These are phyloP conservation scores for Perilla frutescens DNA, from an alignment of 257 asterid genomes.

Conservation along the genomic window DNA sequence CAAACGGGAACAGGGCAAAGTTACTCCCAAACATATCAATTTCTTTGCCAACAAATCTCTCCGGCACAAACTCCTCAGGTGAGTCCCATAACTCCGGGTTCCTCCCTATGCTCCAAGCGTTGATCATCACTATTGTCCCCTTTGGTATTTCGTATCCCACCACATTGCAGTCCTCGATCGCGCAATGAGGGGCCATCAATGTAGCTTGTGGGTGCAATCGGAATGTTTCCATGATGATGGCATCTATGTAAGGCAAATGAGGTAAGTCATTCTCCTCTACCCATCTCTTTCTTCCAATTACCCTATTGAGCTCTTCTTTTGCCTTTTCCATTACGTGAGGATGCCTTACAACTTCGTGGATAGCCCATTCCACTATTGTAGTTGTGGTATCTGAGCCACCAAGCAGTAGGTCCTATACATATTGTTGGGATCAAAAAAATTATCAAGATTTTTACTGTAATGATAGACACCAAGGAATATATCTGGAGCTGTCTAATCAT, in stretches of 20 bases:
- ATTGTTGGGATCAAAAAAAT: no score
- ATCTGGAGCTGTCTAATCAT: no score
- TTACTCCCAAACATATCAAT: conserved; percentile 27
- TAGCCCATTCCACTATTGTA: conserved; percentile 27
- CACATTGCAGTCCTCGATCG: conserved; percentile 36
- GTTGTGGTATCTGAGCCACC: conserved; percentile 35
- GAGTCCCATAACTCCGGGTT: conserved; percentile 31
- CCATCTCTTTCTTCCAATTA: conserved; percentile 35
- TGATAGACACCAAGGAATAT: no score
- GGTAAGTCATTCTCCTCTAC: not conserved
- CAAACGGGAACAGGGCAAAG: conserved; percentile 34
- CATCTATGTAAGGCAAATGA: conserved; percentile 38
- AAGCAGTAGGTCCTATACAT: not conserved
- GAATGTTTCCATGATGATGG: conserved; percentile 37
- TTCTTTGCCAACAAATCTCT: conserved; percentile 37
- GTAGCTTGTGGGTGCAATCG: conserved; percentile 37
- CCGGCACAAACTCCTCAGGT: conserved; percentile 31
- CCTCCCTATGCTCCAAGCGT: conserved; percentile 39
- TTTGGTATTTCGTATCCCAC: conserved; percentile 35
- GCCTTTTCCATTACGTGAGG: conserved; percentile 28
- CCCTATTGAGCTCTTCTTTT: conserved; percentile 36
- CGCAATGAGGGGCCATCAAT: conserved; percentile 27
- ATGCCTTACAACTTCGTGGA: conserved; percentile 12
- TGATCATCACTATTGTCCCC: conserved; percentile 33
- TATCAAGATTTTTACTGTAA: no score